Percentiles rank a stretch among this genome's conserved stretches.
phyloP scores from a whole-genome alignment of 768 basidiomycete genomes.

The Mycena vitilis region DNA sequence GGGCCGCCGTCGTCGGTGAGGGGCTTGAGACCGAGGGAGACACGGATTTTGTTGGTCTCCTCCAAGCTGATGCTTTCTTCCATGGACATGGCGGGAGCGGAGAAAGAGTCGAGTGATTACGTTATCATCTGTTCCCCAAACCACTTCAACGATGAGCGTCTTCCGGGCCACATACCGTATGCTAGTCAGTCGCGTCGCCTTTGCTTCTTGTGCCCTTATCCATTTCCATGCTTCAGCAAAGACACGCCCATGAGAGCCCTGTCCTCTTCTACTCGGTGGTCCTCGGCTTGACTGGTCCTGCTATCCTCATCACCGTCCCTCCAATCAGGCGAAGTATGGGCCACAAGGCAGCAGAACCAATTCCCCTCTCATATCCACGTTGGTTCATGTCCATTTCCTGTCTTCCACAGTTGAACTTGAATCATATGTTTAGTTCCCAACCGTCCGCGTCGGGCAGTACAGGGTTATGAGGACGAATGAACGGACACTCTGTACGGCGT shows the following conservation, averaged over 20 bases:
- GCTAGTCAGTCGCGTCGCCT: constrained; percentile 47
- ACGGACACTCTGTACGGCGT: neutral
- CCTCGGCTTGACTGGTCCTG: constrained; percentile 80
- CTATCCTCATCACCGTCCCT: constrained; percentile 79
- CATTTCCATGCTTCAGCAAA: constrained; percentile 69
- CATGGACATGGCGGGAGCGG: constrained; percentile 64
- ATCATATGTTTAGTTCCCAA: constrained; percentile 59
- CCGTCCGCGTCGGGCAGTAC: constrained; percentile 72
- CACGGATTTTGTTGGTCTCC: constrained; percentile 96
- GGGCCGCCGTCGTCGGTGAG: constrained; percentile 84
- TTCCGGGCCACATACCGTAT: constrained; percentile 69
- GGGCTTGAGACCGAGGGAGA: constrained; percentile 93
- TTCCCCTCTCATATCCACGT: constrained; percentile 87
- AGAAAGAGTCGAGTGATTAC: constrained; percentile 16
- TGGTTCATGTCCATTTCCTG: constrained; percentile 45
- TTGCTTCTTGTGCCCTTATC: neutral
- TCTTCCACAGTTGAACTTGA: neutral
- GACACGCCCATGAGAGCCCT: constrained; percentile 89
- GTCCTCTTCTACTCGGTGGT: constrained; percentile 90
- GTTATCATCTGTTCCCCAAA: neutral
- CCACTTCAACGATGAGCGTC: constrained; percentile 58
- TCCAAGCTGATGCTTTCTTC: constrained; percentile 92
- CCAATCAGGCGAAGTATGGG: constrained; percentile 83
- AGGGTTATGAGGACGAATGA: constrained; percentile 76
- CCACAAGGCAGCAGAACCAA: constrained; percentile 72